Conservation (phyloP, 73 alveolate genomes). For the Vitrella brassicaformis region DNA sequence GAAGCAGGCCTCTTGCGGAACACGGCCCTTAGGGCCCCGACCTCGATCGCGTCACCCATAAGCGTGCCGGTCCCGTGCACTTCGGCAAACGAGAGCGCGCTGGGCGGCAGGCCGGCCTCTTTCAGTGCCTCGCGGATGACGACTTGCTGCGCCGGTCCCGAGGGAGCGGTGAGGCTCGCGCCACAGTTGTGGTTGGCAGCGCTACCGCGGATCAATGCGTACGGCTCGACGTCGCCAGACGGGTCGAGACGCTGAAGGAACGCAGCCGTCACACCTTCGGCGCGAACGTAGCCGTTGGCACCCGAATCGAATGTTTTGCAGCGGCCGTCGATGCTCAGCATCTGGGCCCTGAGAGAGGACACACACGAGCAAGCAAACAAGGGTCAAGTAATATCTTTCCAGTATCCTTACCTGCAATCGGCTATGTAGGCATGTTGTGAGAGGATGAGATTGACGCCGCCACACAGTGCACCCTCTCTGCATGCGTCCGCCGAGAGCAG, state of each 20-base stretch:
- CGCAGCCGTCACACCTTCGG: neutral
- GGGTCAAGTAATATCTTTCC: no score
- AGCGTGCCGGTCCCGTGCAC: constrained; percentile 13
- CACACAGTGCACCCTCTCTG: neutral
- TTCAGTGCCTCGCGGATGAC: constrained; percentile 18
- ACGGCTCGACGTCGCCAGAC: no score
- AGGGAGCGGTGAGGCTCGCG: constrained; percentile 35
- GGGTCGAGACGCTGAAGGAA: neutral
- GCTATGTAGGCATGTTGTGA: no score
- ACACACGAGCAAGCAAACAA: no score
- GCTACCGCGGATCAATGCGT: no score
- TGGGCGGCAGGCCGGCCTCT: constrained; percentile 20
- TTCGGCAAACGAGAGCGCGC: constrained; percentile 17
- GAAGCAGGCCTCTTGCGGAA: neutral
- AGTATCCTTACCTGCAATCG: no score
- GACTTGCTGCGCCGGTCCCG: constrained; percentile 30
- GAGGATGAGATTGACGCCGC: neutral
- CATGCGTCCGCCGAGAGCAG: no score
- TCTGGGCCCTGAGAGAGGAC: neutral
- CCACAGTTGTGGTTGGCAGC: constrained; percentile 13
- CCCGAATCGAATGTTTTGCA: constrained; percentile 25
- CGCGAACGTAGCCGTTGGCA: constrained; percentile 5
- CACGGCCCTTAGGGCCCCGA: neutral
- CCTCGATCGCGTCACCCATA: constrained; percentile 10
- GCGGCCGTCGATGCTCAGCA: constrained; percentile 15